Evolutionary conservation across 257 asterid species (phyloP).

Genomic region (Penstemon barbatus): DNA sequence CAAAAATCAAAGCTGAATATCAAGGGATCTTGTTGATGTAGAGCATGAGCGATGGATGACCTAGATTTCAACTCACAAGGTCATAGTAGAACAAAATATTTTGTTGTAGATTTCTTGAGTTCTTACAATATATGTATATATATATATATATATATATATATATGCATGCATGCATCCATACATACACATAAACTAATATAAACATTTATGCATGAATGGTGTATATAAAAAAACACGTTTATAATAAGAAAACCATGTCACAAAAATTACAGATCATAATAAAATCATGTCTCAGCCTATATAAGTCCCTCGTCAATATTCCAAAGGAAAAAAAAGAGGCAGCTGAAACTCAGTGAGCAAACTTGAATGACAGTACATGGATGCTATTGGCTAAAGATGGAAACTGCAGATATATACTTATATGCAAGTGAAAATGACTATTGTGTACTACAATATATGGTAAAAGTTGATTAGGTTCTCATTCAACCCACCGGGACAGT

Average conservation of each 20-base stretch:
- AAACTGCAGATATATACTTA: constrained; percentile 3
- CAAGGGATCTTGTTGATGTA: constrained; percentile 16
- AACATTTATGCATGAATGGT: not conserved
- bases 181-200: not conserved
- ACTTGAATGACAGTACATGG: not conserved
- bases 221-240: not conserved
- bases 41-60: constrained; percentile 8
- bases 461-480: constrained; percentile 13
- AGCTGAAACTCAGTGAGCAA: constrained; percentile 4
- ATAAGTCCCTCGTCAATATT: not conserved
- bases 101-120: constrained; percentile 1
- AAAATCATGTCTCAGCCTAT: not conserved
- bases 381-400: constrained; percentile 4
- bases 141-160: too few relatives aligned
- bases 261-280: not conserved
- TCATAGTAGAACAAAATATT: not conserved
- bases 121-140: not conserved
- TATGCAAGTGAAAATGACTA: constrained; percentile 2
- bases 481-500: constrained; percentile 53
- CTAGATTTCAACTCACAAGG: constrained; percentile 15
- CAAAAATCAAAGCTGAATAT: not conserved
- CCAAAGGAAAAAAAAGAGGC: constrained; percentile 13
- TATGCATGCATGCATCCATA: not conserved
- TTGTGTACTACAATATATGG: constrained; percentile 3
- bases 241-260: not conserved